phyloP scores from a whole-genome alignment of 345 rosid genomes.

The Laguncularia racemosa region DNA sequence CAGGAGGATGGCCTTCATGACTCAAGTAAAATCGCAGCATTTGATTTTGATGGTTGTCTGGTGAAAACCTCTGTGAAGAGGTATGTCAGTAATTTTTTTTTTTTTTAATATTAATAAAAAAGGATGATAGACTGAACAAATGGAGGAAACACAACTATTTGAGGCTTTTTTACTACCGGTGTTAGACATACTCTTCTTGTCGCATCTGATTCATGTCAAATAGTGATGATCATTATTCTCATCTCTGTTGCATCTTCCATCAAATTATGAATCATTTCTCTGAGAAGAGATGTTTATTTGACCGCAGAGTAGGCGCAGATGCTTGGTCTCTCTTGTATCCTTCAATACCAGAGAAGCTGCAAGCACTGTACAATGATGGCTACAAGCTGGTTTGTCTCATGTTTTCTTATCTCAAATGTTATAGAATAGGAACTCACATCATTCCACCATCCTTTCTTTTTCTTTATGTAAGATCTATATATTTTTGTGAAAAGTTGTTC shows the following conservation, averaged over 20 bases:
- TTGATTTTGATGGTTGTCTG: conserved; percentile 97
- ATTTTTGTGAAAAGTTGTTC: too few species aligned
- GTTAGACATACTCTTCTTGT: too few species aligned
- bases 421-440: too few species aligned
- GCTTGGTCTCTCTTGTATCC: conserved; percentile 94
- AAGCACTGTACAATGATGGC: conserved; percentile 65
- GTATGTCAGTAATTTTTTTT: conserved; percentile 21
- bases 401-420: neutral
- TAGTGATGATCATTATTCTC: too few species aligned
- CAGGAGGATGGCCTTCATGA: conserved; percentile 78
- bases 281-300: conserved; percentile 1
- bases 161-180: too few species aligned
- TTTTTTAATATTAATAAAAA: neutral
- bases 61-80: conserved; percentile 75
- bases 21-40: conserved; percentile 85
- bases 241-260: neutral
- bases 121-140: too few species aligned
- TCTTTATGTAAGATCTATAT: too few species aligned
- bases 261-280: neutral
- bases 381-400: conserved; percentile 65
- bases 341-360: conserved; percentile 79
- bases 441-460: too few species aligned
- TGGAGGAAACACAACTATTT: too few species aligned
- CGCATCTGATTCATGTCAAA: too few species aligned
- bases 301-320: conserved; percentile 75